Conservation (phyloP, 495 filamentous ascomycete genomes). For the Xylaria flabelliformis region DNA sequence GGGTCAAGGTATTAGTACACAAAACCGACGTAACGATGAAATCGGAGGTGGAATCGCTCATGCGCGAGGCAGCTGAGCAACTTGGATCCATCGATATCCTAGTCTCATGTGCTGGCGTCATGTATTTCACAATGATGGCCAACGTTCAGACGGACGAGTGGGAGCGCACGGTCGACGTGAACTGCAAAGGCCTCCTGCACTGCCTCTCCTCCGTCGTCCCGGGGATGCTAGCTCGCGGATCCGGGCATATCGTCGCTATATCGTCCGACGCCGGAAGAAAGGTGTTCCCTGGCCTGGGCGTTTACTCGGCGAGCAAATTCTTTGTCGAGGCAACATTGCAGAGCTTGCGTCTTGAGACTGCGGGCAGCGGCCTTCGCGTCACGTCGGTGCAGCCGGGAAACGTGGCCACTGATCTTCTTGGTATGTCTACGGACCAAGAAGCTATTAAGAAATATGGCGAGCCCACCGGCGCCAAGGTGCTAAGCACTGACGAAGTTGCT, state of each 20-base stretch:
- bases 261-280: conserved; percentile 74
- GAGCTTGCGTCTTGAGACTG: conserved; percentile 69
- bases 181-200: conserved; percentile 75
- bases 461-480: conserved; percentile 68
- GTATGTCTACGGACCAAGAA: conserved; percentile 70
- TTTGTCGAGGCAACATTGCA: conserved; percentile 76
- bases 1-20: conserved; percentile 62
- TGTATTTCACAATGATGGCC: conserved; percentile 79
- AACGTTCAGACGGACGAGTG: conserved; percentile 69
- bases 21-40: conserved; percentile 68
- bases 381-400: conserved; percentile 73
- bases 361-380: conserved; percentile 66
- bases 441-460: conserved; percentile 74
- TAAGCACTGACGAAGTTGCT: conserved; percentile 68
- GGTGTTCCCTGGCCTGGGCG: conserved; percentile 73
- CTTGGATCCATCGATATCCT: conserved; percentile 71
- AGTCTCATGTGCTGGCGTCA: conserved; percentile 72
- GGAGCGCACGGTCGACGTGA: conserved; percentile 73
- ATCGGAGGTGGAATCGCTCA: conserved; percentile 61
- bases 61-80: conserved; percentile 56
- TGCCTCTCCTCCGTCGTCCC: conserved; percentile 65
- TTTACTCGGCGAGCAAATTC: conserved; percentile 77
- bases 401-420: conserved; percentile 66
- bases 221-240: conserved; percentile 64
- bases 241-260: conserved; percentile 68